Conservation (phyloP, 1,284 basidiomycete species). For the Ceratobasidium sp. region DNA sequence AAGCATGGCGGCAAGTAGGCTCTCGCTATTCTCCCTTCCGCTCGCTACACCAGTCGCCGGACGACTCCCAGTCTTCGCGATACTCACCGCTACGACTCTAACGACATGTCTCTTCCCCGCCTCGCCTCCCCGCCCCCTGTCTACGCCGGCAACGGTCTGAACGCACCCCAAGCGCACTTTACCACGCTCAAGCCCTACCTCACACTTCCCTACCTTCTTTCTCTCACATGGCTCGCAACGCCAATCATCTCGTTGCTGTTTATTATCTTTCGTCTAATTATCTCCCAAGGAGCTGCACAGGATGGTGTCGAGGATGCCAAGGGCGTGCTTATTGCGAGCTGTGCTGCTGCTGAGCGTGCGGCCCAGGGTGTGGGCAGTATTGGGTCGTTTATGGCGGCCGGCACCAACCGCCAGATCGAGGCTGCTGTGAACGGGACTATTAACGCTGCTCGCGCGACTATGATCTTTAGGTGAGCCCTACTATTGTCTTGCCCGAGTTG, state of each 20-base stretch:
- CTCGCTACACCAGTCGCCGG: slow-evolving; percentile 39
- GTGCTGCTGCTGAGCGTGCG: slow-evolving; percentile 80
- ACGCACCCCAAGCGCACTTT: slow-evolving; percentile 32
- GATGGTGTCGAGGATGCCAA: slow-evolving; percentile 73
- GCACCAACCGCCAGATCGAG: slow-evolving; percentile 79
- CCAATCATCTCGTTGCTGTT: slow-evolving; percentile 81
- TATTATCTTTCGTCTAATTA: slow-evolving; percentile 78
- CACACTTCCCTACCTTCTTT: slow-evolving; percentile 78
- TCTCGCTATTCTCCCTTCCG: slow-evolving; percentile 8
- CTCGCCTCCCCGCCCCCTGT: slow-evolving; percentile 30
- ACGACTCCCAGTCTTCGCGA: slow-evolving; percentile 34
- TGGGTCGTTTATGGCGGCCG: slow-evolving; percentile 84
- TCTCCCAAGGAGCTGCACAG: slow-evolving; percentile 74
- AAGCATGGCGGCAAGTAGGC: slow-evolving; percentile 2
- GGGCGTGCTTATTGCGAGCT: slow-evolving; percentile 74
- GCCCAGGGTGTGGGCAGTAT: slow-evolving; percentile 82
- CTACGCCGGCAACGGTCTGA: slow-evolving; percentile 16
- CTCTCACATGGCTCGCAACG: slow-evolving; percentile 73
- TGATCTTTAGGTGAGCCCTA: slow-evolving; percentile 62
- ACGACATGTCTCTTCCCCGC: slow-evolving; percentile 39
- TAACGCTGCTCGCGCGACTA: slow-evolving; percentile 72
- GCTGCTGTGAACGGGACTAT: slow-evolving; percentile 80
- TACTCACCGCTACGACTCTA: slow-evolving; percentile 19
- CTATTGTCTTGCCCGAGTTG: neutral
- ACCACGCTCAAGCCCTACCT: slow-evolving; percentile 76